phyloP scores from a whole-genome alignment of 192 early-diverging fungal species.

The Coemansia erecta region DNA sequence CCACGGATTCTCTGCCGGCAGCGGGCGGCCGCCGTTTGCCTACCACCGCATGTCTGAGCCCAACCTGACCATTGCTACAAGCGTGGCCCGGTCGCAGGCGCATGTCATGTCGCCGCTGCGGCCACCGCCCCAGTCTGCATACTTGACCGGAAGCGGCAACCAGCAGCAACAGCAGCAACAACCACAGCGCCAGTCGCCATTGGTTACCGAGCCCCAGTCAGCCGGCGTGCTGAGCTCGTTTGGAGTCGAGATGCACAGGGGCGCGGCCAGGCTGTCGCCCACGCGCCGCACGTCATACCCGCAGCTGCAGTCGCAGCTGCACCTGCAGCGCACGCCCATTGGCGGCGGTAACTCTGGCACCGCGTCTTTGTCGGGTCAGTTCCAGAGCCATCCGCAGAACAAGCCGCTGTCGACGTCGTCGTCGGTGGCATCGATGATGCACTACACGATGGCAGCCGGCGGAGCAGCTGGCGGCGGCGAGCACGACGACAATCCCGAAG shows the following conservation, averaged over 20 bases:
- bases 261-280: neutral
- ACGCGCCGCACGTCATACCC: conserved; percentile 8
- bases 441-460: neutral
- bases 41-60: conserved; percentile 51
- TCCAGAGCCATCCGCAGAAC: too few relatives aligned
- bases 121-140: too few relatives aligned
- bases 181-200: neutral
- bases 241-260: too few relatives aligned
- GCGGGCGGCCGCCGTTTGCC: conserved; percentile 13
- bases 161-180: conserved; percentile 1
- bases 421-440: neutral
- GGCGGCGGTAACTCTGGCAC: too few relatives aligned
- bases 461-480: neutral
- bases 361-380: too few relatives aligned
- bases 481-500: conserved; percentile 17
- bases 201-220: neutral
- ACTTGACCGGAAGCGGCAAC: too few relatives aligned
- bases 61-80: conserved; percentile 6
- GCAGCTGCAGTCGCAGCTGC: conserved; percentile 9
- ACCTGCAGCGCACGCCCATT: neutral
- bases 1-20: neutral
- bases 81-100: too few relatives aligned
- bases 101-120: too few relatives aligned
- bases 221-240: neutral
- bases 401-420: too few relatives aligned